Percentiles rank a stretch among this genome's conserved stretches.
phyloP scores from a whole-genome alignment of 2,329 filamentous ascomycete species.

The Fusarium phyllophilum region DNA sequence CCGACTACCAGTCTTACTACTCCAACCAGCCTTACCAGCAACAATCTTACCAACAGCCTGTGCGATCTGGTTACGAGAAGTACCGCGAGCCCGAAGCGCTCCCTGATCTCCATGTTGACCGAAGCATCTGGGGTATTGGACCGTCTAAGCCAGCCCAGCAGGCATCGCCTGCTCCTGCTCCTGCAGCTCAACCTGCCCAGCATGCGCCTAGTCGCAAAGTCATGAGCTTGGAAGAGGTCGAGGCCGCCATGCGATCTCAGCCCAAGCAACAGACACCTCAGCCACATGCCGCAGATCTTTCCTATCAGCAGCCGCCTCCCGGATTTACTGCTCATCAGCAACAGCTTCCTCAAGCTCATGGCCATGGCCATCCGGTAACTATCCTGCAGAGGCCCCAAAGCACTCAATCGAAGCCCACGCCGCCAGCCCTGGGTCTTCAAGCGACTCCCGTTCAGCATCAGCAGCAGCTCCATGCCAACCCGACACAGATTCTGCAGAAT shows the following conservation, averaged over 20 bases:
- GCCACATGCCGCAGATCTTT: slow-evolving; percentile 42
- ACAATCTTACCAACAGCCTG: slow-evolving; percentile 62
- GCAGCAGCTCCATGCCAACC: slow-evolving; percentile 59
- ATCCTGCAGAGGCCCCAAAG: slow-evolving; percentile 66
- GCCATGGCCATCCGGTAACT: slow-evolving; percentile 61
- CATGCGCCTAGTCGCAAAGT: slow-evolving; percentile 71
- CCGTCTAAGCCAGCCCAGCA: slow-evolving; percentile 58
- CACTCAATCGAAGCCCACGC: slow-evolving; percentile 53
- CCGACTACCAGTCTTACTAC: slow-evolving; percentile 48
- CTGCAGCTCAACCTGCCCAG: slow-evolving; percentile 29
- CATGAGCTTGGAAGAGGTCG: slow-evolving; percentile 96
- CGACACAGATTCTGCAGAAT: slow-evolving; percentile 83
- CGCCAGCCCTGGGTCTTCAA: slow-evolving; percentile 48
- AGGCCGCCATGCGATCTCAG: slow-evolving; percentile 87
- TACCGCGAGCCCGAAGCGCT: slow-evolving; percentile 87
- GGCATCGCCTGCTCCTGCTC: slow-evolving; percentile 45
- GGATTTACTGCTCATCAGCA: slow-evolving; percentile 44
- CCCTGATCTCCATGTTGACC: slow-evolving; percentile 90
- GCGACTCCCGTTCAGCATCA: slow-evolving; percentile 48
- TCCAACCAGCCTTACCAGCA: slow-evolving; percentile 37
- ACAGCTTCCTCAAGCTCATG: slow-evolving; percentile 46
- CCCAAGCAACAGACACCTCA: slow-evolving; percentile 61
- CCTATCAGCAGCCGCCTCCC: slow-evolving; percentile 42
- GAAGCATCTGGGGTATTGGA: slow-evolving; percentile 88
- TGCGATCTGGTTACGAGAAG: slow-evolving; percentile 88